Evolutionary conservation across 768 basidiomycete genomes (phyloP), one percentile per base, ranked within the genome.

Genomic region (Tricholoma saponaceum): DNA sequence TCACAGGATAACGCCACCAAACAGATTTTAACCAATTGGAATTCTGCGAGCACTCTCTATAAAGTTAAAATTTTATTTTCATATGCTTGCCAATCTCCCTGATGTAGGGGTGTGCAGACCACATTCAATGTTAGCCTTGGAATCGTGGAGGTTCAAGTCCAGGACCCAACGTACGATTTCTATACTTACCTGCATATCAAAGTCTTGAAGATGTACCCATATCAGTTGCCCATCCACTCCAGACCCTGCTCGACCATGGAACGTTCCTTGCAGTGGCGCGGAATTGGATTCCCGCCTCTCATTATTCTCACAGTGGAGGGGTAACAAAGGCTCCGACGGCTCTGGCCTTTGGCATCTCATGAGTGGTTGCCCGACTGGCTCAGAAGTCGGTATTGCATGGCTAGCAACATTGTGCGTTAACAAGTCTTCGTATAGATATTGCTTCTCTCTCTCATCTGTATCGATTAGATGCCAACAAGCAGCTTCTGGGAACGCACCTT

Each of bases 291-390:
- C 79, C 41, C 83, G 92, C 4, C 76, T 95, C 25, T 91, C 89
- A 14, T 69, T 84, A 3, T 94, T 96, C 71, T 90, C 88, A 4
- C 74, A 84, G 58, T 96, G 92, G 92, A 78, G 93, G 57, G 92
- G 91, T 0, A 65, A 72, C 44, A 86, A 86, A 62, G 83, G 86
- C 6, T 70, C 78, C n/a, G 91, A 93, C 67, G 81, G 84, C 16
- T 84, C 81, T 20, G 93, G 92, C 2, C 76, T 96, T 28, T 95
- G 92, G 89, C 92, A 94, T 73, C 75, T 95, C 12, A 89, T 95
- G 86, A 91, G 88, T 61, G 85, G 85, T 23, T 92, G 90, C 63
- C 83, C 87, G 3, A 86, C 87, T 8, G 89, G 89, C n/a, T 80
- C 83, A 9, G 90, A 92, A 71, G 84, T 88, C 35, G 93, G 92